phyloP scores from a whole-genome alignment of 495 filamentous ascomycete genomes.

The Aspergillus indologenus region DNA sequence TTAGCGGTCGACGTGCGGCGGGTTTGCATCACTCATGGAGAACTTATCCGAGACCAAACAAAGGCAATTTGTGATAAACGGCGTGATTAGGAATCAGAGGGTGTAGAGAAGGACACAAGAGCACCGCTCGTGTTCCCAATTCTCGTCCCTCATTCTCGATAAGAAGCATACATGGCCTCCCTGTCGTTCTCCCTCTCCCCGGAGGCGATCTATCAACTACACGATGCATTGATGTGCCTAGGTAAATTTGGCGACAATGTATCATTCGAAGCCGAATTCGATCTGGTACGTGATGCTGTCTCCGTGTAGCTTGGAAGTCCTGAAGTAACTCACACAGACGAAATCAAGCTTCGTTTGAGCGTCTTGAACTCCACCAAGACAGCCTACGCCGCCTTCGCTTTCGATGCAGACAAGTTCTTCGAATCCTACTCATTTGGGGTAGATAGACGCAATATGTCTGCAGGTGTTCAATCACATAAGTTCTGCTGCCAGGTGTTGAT shows the following conservation, averaged over 20 bases:
- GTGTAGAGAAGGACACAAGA: neutral
- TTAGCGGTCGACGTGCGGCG: constrained; percentile 2
- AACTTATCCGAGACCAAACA: neutral
- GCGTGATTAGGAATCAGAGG: neutral
- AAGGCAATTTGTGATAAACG: neutral
- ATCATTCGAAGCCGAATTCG: constrained; percentile 74
- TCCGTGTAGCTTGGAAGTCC: neutral
- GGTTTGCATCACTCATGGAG: neutral
- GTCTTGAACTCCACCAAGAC: constrained; percentile 91
- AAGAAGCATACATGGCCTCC: constrained; percentile 61
- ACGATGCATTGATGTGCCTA: constrained; percentile 83
- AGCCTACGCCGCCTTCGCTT: constrained; percentile 78
- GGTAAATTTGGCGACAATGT: constrained; percentile 91
- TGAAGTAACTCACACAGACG: constrained; percentile 9
- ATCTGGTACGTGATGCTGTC: constrained; percentile 52
- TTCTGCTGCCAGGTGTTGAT: constrained; percentile 75
- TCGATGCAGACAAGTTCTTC: constrained; percentile 76
- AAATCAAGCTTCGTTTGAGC: constrained; percentile 67
- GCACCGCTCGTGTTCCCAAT: neutral
- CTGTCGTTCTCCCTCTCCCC: constrained; percentile 77
- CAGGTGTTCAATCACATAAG: constrained; percentile 39
- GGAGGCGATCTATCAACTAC: constrained; percentile 66
- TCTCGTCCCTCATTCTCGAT: neutral
- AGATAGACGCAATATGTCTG: constrained; percentile 11
- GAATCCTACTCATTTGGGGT: constrained; percentile 57